Percentiles rank a stretch among this genome's conserved stretches.
Conservation (phyloP, 805 yeast species). For the Nakazawaea wyomingensis region DNA sequence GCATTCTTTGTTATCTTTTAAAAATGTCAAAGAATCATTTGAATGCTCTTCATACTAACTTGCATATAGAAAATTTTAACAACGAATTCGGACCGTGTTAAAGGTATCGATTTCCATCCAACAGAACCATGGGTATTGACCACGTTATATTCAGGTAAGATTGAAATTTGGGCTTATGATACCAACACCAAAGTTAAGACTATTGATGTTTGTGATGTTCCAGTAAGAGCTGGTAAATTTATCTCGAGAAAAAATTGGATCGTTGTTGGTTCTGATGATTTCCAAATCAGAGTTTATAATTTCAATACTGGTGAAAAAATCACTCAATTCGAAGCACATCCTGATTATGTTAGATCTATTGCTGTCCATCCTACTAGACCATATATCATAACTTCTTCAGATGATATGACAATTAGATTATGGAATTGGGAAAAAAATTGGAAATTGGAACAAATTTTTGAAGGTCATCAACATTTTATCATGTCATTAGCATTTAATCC, state of each 20-base stretch:
- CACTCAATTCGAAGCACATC: conserved; percentile 95
- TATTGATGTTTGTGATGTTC: conserved; percentile 92
- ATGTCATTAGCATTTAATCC: conserved; percentile 96
- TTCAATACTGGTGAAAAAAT: conserved; percentile 94
- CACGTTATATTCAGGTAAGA: conserved; percentile 83
- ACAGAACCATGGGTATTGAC: conserved; percentile 95
- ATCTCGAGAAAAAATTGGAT: conserved; percentile 97
- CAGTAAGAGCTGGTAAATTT: conserved; percentile 92
- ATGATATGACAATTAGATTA: conserved; percentile 84
- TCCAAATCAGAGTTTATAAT: conserved; percentile 88
- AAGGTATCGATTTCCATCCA: conserved; percentile 97
- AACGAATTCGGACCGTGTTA: conserved; percentile 92
- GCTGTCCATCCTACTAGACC: conserved; percentile 95
- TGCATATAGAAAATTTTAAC: conserved; percentile 72
- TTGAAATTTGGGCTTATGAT: conserved; percentile 93
- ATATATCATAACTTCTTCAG: conserved; percentile 81
- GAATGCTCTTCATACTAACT: too few relatives aligned
- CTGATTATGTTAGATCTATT: conserved; percentile 89
- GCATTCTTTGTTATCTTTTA: too few relatives aligned
- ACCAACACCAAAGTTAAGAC: conserved; percentile 79
- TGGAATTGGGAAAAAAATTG: conserved; percentile 98
- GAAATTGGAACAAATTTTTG: conserved; percentile 85
- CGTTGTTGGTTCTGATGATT: conserved; percentile 93
- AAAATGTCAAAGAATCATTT: too few relatives aligned
- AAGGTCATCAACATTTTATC: conserved; percentile 93